Evolutionary conservation across 345 rosid genomes (phyloP).

Genomic region (Eucalyptus dawsonii): DNA sequence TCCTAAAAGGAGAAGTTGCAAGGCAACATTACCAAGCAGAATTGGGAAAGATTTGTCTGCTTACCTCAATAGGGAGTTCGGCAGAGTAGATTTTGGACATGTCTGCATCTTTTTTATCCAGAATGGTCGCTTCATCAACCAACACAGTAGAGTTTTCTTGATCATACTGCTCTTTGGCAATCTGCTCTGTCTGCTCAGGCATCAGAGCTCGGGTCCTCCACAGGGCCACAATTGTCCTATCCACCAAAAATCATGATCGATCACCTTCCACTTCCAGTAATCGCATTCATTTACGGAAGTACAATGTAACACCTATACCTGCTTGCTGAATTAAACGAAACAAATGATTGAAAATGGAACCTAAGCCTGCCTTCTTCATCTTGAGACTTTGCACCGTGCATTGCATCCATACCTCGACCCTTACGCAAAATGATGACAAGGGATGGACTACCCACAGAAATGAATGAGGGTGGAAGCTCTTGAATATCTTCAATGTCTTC

Average conservation of each 20-base stretch:
- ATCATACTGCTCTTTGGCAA: slow-evolving; percentile 49
- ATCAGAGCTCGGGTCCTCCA: slow-evolving; percentile 63
- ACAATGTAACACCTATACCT: slow-evolving; percentile 25
- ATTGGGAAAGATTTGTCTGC: not conserved
- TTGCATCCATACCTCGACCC: slow-evolving; percentile 66
- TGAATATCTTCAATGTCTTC: slow-evolving; percentile 78
- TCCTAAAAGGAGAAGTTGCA: not conserved
- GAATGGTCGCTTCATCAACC: slow-evolving; percentile 20
- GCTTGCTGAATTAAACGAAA: slow-evolving; percentile 57
- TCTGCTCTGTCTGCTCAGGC: slow-evolving; percentile 41
- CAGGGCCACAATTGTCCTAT: slow-evolving; percentile 77
- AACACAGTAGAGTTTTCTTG: slow-evolving; percentile 15
- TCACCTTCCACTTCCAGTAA: not conserved
- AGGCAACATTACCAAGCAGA: not conserved
- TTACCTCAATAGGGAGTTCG: slow-evolving; percentile 57
- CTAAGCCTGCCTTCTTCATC: slow-evolving; percentile 78
- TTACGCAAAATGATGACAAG: slow-evolving; percentile 48
- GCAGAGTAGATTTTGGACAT: slow-evolving; percentile 37
- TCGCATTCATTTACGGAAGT: not conserved
- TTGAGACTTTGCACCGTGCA: slow-evolving; percentile 63
- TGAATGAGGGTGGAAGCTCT: slow-evolving; percentile 56
- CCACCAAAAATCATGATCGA: not conserved
- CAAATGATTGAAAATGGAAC: slow-evolving; percentile 70
- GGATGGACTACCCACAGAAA: slow-evolving; percentile 67
- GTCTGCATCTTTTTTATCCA: slow-evolving; percentile 27